Conservation (phyloP, 2,329 filamentous ascomycete species). For the Talaromyces sp. region DNA sequence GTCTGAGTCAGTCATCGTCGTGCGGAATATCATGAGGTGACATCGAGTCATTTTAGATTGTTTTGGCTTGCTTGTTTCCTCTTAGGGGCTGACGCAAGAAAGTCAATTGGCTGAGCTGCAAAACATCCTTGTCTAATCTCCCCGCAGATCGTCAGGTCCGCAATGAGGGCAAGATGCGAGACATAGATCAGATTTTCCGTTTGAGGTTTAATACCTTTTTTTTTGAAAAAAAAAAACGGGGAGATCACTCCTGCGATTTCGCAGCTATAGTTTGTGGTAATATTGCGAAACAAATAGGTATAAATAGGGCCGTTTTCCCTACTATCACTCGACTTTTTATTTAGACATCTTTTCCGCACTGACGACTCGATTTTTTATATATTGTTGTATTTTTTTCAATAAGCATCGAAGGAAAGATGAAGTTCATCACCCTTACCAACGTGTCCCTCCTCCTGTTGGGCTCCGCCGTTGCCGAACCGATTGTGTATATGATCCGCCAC, state of each 20-base stretch:
- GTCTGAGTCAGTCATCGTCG: neutral
- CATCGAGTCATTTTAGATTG: neutral
- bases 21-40: neutral
- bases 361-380: neutral
- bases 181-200: neutral
- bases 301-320: neutral
- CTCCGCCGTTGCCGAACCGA: slow-evolving; percentile 38
- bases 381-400: neutral
- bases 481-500: slow-evolving; percentile 63
- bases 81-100: neutral
- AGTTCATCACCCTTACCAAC: slow-evolving; percentile 2
- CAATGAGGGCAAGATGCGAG: neutral
- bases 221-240: neutral
- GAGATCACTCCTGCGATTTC: neutral
- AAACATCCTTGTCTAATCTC: neutral
- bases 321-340: neutral
- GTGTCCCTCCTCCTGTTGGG: slow-evolving; percentile 9
- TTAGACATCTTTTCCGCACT: neutral
- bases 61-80: neutral
- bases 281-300: neutral
- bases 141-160: slow-evolving; percentile 14
- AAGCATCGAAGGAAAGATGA: slow-evolving; percentile 7
- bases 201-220: neutral
- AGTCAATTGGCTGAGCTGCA: neutral
- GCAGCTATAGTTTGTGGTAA: neutral